These are phyloP conservation scores for Lactarius pseudohatsudake DNA, from an alignment of 768 basidiomycete genomes.

Conservation along the genomic window DNA sequence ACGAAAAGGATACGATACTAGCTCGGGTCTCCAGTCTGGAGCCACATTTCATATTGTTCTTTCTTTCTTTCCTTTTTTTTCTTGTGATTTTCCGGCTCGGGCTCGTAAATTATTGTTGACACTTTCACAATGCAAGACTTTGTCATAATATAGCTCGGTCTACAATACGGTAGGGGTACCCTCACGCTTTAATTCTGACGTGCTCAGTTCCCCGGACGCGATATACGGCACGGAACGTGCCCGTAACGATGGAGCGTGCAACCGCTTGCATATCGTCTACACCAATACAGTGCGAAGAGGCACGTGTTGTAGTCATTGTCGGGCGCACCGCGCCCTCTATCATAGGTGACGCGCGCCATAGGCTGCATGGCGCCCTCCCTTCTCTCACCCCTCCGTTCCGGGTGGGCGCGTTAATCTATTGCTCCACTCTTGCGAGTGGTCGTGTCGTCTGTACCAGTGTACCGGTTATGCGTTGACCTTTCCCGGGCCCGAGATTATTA, in stretches of 20 bases:
- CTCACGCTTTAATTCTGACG: background rate
- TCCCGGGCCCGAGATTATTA: no score
- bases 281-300: background rate
- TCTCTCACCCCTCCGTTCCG: no score
- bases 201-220: background rate
- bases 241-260: background rate
- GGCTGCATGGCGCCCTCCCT: no score
- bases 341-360: no score
- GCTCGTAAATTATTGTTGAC: background rate
- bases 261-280: background rate
- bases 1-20: slow-evolving; percentile 31
- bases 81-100: background rate
- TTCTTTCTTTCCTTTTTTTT: background rate
- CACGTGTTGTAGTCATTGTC: no score
- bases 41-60: background rate
- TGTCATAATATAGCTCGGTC: background rate
- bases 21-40: background rate
- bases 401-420: no score
- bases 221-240: background rate
- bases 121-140: background rate
- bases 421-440: no score
- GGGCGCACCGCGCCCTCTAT: no score
- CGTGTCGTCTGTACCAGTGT: no score
- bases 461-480: no score
- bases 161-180: background rate